These are phyloP conservation scores for Cercospora sojina DNA, from an alignment of 2,329 filamentous ascomycete genomes.

Conservation along the genomic window DNA sequence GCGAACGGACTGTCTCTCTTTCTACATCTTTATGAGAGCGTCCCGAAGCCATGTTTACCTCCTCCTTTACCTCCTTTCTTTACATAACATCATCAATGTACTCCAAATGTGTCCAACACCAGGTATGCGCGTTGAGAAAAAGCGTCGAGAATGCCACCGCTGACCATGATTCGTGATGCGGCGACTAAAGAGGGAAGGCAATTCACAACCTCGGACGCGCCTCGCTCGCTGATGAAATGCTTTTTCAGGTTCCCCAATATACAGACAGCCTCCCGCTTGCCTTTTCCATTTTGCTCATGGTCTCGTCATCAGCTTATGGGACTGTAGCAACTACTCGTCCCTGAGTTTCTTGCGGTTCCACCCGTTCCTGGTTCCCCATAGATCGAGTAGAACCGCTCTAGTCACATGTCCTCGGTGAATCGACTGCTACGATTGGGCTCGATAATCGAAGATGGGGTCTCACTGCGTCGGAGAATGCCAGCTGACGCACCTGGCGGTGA, in stretches of 20 bases:
- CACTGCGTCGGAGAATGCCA: conserved; percentile 17
- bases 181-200: neutral
- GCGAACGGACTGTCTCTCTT: neutral
- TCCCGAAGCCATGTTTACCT: neutral
- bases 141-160: neutral
- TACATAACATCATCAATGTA: conserved; percentile 8
- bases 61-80: neutral
- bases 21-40: neutral
- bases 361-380: conserved; percentile 7
- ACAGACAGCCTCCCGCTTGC: neutral
- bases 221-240: neutral
- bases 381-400: conserved; percentile 15
- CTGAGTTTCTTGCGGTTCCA: conserved; percentile 8
- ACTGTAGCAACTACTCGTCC: conserved; percentile 8
- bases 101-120: conserved; percentile 9
- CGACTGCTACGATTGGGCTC: conserved; percentile 27
- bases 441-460: conserved; percentile 23
- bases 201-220: too few species aligned
- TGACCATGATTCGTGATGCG: conserved; percentile 15
- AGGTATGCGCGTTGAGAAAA: neutral
- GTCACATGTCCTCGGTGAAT: conserved; percentile 33
- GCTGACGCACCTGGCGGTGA: conserved; percentile 19
- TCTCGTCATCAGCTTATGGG: neutral
- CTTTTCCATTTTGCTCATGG: neutral
- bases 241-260: neutral